phyloP scores from a whole-genome alignment of 768 basidiomycete species.

The Hygrocybe coccinea region DNA sequence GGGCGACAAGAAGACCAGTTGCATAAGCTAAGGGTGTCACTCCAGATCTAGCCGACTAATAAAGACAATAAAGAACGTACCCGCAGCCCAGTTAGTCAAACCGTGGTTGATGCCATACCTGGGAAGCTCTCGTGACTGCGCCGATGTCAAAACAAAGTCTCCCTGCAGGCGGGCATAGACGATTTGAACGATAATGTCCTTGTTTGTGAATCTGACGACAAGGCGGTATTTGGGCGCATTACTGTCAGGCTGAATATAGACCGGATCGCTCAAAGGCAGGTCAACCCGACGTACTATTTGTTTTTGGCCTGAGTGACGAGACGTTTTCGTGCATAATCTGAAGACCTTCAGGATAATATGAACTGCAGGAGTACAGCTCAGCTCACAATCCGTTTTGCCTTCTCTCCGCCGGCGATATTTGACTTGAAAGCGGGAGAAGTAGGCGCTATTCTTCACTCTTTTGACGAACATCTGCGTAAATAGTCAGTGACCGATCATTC shows the following conservation, averaged over 20 bases:
- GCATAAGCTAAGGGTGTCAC: conserved; percentile 68
- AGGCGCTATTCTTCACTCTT: conserved; percentile 91
- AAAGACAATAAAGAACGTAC: conserved; percentile 36
- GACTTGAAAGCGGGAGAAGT: conserved; percentile 98
- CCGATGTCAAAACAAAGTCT: conserved; percentile 87
- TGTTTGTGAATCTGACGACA: conserved; percentile 99
- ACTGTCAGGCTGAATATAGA: conserved; percentile 33
- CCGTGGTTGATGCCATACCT: conserved; percentile 97
- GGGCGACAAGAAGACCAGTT: conserved; percentile 90
- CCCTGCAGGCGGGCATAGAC: conserved; percentile 97
- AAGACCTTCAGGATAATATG: conserved; percentile 12
- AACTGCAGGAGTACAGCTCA: not conserved
- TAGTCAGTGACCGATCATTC: not conserved
- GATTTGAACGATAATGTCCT: conserved; percentile 90
- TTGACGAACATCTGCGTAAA: conserved; percentile 84
- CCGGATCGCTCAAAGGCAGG: not conserved
- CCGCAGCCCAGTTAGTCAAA: conserved; percentile 97
- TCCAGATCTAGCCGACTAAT: not conserved
- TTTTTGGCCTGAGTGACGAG: conserved; percentile 98
- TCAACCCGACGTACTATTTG: conserved; percentile 68
- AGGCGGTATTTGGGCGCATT: conserved; percentile 98
- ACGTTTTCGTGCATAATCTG: conserved; percentile 97
- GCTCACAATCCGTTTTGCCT: conserved; percentile 95
- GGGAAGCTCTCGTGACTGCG: conserved; percentile 87
- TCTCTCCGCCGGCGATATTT: conserved; percentile 97